Base-by-base conservation (phyloP, 495 filamentous ascomycete genomes). In the Neurospora discreta region DNA sequence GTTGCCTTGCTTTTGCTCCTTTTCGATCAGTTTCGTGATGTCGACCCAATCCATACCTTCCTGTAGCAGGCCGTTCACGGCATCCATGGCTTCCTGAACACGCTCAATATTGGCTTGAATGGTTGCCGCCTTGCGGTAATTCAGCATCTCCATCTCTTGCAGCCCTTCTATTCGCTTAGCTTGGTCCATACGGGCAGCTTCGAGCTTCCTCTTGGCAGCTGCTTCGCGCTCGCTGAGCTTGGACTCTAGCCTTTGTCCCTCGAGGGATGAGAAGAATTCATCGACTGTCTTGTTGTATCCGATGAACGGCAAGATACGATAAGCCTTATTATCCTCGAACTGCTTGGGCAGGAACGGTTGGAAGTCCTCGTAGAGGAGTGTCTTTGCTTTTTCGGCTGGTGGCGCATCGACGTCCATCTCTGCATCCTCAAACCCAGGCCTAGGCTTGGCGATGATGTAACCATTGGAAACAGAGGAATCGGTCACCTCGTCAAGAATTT, bases 21-120 rank as follows among this genome's bases (percentile, higher is more conserved):
- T 86, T 76, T 97, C 93, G 65, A 99, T 91, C 74, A 99, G 83
- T 38, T 89, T 90, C 10, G 89, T 93, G 76, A 98, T 92, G 70
- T 97, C 91, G 11, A 91, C 89, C 95, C 95, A 99, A 75, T 98
- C 95, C 95, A 98, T 97, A 8, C 93, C 94, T 77, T 98, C 93
- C 9, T 88, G 88, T 43, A 98, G 87, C 18, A 99, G 82, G 0
- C 91, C 92, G 77, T 97, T 98, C 20, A 99, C 88, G 6, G 94
- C 93, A 74, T 91, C 90, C 80, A 92, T 95, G 5, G 93, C 93
- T 80, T 98, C 95, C 79, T 95, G 90, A 0, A 98, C 93, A 38
- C 93, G 87, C 75, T 95, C 91, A 0, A 92, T 80, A 76, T 99
- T 98, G 60, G 93, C 92, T 76, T 97, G 87, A 46, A 99, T 94